A percentile compares a stretch with the other conserved stretches of the same genome.
These are phyloP conservation scores for Serendipita sp. DNA, from an alignment of 768 basidiomycete genomes.

Conservation along the genomic window DNA sequence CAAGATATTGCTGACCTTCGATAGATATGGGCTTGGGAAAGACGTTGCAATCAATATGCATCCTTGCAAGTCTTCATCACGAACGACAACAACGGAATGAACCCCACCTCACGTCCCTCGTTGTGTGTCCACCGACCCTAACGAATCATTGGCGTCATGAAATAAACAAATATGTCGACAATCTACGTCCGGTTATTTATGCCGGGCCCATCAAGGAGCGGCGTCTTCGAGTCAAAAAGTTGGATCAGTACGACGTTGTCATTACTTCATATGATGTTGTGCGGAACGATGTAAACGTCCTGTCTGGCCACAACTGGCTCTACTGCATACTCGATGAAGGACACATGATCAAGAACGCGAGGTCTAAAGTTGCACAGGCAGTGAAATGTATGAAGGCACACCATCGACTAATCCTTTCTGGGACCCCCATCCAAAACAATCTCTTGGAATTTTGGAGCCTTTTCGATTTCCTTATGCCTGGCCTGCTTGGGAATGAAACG, in stretches of 20 bases:
- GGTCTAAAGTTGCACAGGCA: slow-evolving; percentile 93
- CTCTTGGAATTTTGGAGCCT: slow-evolving; percentile 96
- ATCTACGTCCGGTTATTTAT: slow-evolving; percentile 72
- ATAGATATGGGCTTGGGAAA: slow-evolving; percentile 98
- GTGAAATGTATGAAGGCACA: slow-evolving; percentile 82
- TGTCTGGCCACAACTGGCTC: slow-evolving; percentile 68
- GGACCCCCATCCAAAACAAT: slow-evolving; percentile 98
- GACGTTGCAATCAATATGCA: slow-evolving; percentile 94
- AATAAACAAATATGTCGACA: slow-evolving; percentile 79
- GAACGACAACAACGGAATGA: slow-evolving; percentile 61
- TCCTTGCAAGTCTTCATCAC: slow-evolving; percentile 82
- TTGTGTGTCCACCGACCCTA: slow-evolving; percentile 91
- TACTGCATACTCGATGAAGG: slow-evolving; percentile 98
- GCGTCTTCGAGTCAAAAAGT: slow-evolving; percentile 41
- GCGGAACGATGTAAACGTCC: slow-evolving; percentile 72
- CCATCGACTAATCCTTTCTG: slow-evolving; percentile 87
- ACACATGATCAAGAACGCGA: slow-evolving; percentile 96
- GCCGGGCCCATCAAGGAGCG: slow-evolving; percentile 79
- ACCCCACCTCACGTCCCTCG: slow-evolving; percentile 78
- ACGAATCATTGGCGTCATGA: slow-evolving; percentile 99
- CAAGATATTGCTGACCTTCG: slow-evolving; percentile 8
- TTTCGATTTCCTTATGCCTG: slow-evolving; percentile 99
- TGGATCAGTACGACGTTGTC: slow-evolving; percentile 71
- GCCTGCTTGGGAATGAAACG: slow-evolving; percentile 89
- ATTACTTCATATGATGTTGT: slow-evolving; percentile 97